phyloP scores from a whole-genome alignment of 2,329 filamentous ascomycete genomes.

The Furcasterigmium sp. region DNA sequence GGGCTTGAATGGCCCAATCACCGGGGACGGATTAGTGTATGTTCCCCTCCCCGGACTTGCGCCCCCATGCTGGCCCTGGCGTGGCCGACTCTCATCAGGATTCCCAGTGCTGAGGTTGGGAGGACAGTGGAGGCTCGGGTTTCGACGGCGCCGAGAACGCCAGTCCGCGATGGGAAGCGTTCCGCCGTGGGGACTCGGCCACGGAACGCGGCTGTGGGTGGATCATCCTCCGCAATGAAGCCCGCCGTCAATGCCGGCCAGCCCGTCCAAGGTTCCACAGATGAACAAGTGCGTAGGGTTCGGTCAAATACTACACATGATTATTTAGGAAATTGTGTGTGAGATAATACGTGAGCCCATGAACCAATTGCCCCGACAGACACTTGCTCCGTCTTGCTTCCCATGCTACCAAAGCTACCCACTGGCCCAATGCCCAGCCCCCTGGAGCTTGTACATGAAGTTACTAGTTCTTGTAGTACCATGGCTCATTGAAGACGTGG shows the following conservation, averaged over 20 bases:
- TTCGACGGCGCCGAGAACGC: neutral
- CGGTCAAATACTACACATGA: too few relatives aligned
- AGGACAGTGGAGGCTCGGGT: neutral
- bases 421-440: too few relatives aligned
- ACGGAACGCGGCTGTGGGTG: neutral
- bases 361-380: too few relatives aligned
- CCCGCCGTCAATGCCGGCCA: neutral
- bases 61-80: too few relatives aligned
- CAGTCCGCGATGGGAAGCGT: neutral
- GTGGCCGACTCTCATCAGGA: too few relatives aligned
- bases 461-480: conserved; percentile 52
- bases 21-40: neutral
- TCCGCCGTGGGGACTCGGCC: neutral
- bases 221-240: neutral
- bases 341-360: too few relatives aligned
- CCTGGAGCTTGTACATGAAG: neutral
- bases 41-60: neutral
- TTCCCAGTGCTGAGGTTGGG: too few relatives aligned
- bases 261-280: neutral
- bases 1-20: neutral
- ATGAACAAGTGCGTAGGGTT: too few relatives aligned
- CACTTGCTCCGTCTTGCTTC: too few relatives aligned
- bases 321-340: too few relatives aligned
- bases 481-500: conserved; percentile 90
- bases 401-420: too few relatives aligned